phyloP scores from a whole-genome alignment of 106 monocot species.

The Phalaenopsis aphrodite region DNA sequence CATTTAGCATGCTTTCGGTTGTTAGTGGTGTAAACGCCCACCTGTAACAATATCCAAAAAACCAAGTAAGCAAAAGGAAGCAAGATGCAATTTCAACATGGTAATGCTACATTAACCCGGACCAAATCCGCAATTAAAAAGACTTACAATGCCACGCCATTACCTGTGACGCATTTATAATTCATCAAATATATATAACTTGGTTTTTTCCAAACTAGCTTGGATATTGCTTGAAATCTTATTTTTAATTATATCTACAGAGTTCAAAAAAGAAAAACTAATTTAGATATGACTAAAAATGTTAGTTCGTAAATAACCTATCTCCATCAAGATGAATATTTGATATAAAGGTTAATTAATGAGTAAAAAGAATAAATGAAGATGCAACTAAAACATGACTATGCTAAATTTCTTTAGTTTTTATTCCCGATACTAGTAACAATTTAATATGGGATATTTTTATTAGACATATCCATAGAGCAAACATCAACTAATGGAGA shows the following conservation, averaged over 20 bases:
- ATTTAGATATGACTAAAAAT: neutral
- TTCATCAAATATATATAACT: neutral
- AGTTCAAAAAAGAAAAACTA: neutral
- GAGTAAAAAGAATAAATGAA: neutral
- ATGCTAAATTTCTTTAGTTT: neutral
- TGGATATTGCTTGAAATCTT: neutral
- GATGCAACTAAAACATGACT: neutral
- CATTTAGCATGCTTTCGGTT: constrained; percentile 59
- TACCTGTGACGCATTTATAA: neutral
- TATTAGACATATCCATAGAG: neutral
- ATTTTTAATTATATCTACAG: neutral
- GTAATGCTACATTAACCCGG: neutral
- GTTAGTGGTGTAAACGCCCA: constrained; percentile 85
- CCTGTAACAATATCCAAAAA: constrained; percentile 30
- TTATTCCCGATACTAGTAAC: neutral
- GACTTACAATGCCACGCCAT: neutral
- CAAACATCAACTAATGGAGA: neutral
- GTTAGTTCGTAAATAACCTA: neutral
- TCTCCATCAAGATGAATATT: neutral
- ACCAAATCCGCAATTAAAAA: neutral
- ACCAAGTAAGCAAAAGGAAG: constrained; percentile 2
- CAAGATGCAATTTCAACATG: neutral
- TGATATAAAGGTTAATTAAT: neutral
- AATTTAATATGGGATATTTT: neutral
- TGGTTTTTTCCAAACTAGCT: neutral